Percentiles rank a stretch among this genome's conserved stretches.
Evolutionary conservation across 2,329 filamentous ascomycete genomes (phyloP).

Genomic region (Alternaria arborescens): DNA sequence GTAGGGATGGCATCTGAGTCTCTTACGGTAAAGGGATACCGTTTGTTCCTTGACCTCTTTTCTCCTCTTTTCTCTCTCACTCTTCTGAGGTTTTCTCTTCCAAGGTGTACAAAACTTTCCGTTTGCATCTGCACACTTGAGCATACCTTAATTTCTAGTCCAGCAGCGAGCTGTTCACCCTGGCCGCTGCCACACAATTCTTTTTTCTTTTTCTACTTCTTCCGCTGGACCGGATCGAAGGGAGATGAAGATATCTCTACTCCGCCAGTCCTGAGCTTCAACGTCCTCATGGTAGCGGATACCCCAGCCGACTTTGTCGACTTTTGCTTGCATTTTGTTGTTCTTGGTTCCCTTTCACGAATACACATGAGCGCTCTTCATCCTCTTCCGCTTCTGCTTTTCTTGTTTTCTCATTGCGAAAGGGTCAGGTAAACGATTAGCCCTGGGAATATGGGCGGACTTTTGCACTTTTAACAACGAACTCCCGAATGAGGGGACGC

Average conservation of each 20-base stretch:
- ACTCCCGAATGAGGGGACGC: background rate
- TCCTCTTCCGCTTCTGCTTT: background rate
- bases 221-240: slow-evolving; percentile 9
- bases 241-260: background rate
- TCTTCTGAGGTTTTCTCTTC: background rate
- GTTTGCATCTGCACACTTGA: slow-evolving; percentile 5
- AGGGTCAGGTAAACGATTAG: slow-evolving; percentile 5
- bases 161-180: background rate
- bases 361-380: background rate
- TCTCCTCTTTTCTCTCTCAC: background rate
- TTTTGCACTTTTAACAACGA: background rate
- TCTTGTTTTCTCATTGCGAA: background rate
- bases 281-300: slow-evolving; percentile 5
- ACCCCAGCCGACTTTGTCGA: background rate
- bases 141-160: slow-evolving; percentile 20
- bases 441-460: background rate
- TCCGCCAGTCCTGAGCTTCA: slow-evolving; percentile 2
- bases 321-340: background rate
- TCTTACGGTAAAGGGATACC: background rate
- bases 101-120: slow-evolving; percentile 6
- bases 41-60: background rate
- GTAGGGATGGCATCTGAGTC: slow-evolving; percentile 26
- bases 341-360: background rate
- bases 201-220: background rate
- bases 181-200: background rate